Evolutionary conservation across 2,329 filamentous ascomycete genomes (phyloP), one percentile per base, ranked within the genome.

Genomic region (Fusarium kyushuense): DNA sequence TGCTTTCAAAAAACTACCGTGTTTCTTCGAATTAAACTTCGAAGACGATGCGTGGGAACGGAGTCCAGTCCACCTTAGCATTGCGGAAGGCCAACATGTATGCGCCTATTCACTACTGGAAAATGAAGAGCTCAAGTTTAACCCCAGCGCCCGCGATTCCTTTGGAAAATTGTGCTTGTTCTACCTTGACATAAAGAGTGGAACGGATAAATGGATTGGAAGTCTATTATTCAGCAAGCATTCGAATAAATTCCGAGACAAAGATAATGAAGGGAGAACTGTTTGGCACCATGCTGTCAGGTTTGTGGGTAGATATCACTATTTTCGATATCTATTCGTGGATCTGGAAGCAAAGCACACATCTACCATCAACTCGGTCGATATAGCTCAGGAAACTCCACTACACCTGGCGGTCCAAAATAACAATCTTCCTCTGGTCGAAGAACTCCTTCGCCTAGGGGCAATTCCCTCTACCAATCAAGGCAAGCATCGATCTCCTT

Each of bases 401-500:
- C 35, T 36, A 8, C 17, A 36, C 6, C 35, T 36, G 4, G 35
- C 35, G n/a, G 9, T 19, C 17, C n/a, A 4, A 2, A 9, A 2
- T 5, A n/a, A 12, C 0, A 36, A 36, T 12, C 0, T 0, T 36
- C 1, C 9, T 0, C 5, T 36, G 8, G 17, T 36, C 17, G 0
- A 3, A 12, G 5, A 0, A 3, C 10, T 36, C 19, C 35, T 36
- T 12, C 2, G 0, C 8, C 9, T 6, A 1, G 35, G 35, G 0
- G 35, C 35, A 1, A 3, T 0, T 36, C 17, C 12, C 10, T 36
- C 17, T 17, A 36, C 3, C 10, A 19, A 36, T 16, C 9, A n/a
- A n/a, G 33, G 11, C 17, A 36, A 36, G 5, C 4, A n/a, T 6
- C 17, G 5, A 19, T 36, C 35, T 36, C 35, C 35, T 1, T 5